Evolutionary conservation across 495 filamentous ascomycete genomes (phyloP), one percentile per base, ranked within the genome.

Genomic region (Daldinia grandis): DNA sequence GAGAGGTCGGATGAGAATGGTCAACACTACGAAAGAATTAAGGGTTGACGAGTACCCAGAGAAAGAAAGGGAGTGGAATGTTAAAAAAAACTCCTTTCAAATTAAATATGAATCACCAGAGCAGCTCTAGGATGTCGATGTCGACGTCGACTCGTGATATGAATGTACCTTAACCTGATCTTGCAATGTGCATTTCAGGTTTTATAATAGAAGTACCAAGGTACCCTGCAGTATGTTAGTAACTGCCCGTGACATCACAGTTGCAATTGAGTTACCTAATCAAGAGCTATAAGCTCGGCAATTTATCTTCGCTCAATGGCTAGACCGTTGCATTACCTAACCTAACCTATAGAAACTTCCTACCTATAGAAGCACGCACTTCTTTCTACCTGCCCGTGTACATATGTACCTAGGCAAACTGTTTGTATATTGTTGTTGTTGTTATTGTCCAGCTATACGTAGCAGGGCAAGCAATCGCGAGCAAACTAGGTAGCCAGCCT

Each of bases 221-320:
- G 54, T 38, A 57, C 31, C 54, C 1, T 12, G 7, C n/a, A 17
- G 17, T 38, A 19, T 12, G n/a, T n/a, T n/a, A n/a, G n/a, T n/a
- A n/a, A n/a, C 35, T n/a, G 19, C 19, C 35, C 35, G 50, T 64
- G 63, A 66, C 63, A 66, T 66, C 63, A 66, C 44, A 44, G 3
- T 17, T 28, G 17, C 21, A 35, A n/a, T 31, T 24, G 4, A 44
- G 19, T 15, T 58, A 40, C 47, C 64, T 57, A 53, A 53, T 28
- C 30, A 27, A 58, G 30, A 66, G 19, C 19, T 47, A 47, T 5
- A 21, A 19, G 62, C 51, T 64, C 50, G 37, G 62, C 21, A 57
- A 35, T 57, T 57, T n/a, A 4, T 27, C 27, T 50, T 19, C 3
- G 14, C 55, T 38, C 44, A 31, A 31, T 31, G 30, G 30, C 10